Conservation (phyloP, 202 grass and related monocot genomes). For the Setaria viridis region DNA sequence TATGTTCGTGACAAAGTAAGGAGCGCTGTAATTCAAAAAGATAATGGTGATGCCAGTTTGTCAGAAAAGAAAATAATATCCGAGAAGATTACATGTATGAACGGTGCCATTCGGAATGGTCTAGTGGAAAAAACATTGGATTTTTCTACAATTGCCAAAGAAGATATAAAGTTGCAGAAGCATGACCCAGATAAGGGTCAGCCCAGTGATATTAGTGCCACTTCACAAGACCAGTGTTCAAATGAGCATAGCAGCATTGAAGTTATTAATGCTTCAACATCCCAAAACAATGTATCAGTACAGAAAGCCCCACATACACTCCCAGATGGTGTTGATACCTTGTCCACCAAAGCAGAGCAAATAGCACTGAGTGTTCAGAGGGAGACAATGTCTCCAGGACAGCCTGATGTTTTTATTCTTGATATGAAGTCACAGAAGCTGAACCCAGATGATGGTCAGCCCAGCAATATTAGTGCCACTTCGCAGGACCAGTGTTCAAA, state of each 20-base stretch:
- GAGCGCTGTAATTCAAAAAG: slow-evolving; percentile 44
- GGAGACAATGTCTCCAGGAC: slow-evolving; percentile 27
- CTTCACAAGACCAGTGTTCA: slow-evolving; percentile 30
- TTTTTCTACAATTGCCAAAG: slow-evolving; percentile 5
- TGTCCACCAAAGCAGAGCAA: slow-evolving; percentile 32
- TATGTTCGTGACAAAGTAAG: slow-evolving; percentile 87
- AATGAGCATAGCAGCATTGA: slow-evolving; percentile 21
- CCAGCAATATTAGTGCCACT: slow-evolving; percentile 17
- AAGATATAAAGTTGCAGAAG: slow-evolving; percentile 33
- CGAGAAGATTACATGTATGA: slow-evolving; percentile 19
- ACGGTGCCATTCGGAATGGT: slow-evolving; percentile 39
- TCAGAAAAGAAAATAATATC: slow-evolving; percentile 42
- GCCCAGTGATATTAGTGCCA: slow-evolving; percentile 11
- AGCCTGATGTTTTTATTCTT: slow-evolving; percentile 36
- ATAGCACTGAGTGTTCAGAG: slow-evolving; percentile 19
- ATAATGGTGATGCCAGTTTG: slow-evolving; percentile 44
- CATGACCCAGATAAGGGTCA: slow-evolving; percentile 15
- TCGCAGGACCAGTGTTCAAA: slow-evolving; percentile 35
- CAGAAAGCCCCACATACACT: neutral
- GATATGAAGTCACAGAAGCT: slow-evolving; percentile 2
- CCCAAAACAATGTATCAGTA: slow-evolving; percentile 18
- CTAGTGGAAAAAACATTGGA: slow-evolving; percentile 34
- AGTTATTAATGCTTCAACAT: slow-evolving; percentile 20
- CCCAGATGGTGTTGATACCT: slow-evolving; percentile 18
- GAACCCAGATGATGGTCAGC: slow-evolving; percentile 24